phyloP scores from a whole-genome alignment of 176 grass and related monocot species.

The Poa pratensis region DNA sequence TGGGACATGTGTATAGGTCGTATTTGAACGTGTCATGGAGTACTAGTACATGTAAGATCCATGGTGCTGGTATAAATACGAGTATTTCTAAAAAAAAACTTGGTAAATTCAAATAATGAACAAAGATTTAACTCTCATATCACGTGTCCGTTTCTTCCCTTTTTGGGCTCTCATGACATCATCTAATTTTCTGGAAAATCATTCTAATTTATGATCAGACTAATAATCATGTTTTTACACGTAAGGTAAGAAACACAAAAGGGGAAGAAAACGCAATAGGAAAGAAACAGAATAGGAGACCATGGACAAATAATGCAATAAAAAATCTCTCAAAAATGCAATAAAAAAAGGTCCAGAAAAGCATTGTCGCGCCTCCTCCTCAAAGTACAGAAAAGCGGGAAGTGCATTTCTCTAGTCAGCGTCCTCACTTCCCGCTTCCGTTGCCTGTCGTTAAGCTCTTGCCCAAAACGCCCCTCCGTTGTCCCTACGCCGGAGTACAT shows the following conservation, averaged over 20 bases:
- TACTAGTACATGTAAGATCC: too few species aligned
- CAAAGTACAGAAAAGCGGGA: too few species aligned
- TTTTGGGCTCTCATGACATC: not conserved
- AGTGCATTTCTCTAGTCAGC: constrained; percentile 36
- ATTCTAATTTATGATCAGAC: not conserved
- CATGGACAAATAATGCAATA: not conserved
- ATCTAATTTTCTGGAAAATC: not conserved
- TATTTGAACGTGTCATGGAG: too few species aligned
- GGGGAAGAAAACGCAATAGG: not conserved
- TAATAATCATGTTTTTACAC: not conserved
- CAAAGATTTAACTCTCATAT: not conserved
- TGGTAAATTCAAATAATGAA: not conserved
- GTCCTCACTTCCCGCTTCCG: constrained; percentile 42
- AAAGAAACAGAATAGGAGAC: not conserved
- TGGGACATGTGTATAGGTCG: too few species aligned
- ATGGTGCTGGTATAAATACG: too few species aligned
- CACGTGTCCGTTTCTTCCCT: not conserved
- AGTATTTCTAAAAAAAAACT: too few species aligned
- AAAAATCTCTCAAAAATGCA: not conserved
- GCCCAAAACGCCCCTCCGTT: constrained; percentile 42
- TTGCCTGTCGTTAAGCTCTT: constrained; percentile 11
- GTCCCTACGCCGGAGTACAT: constrained; percentile 20
- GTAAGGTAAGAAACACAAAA: constrained; percentile 5
- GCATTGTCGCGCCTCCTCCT: constrained; percentile 2
- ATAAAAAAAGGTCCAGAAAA: constrained; percentile 41